Evolutionary conservation across 1,284 basidiomycete species (phyloP).

Genomic region (Ustilago cynodontis): DNA sequence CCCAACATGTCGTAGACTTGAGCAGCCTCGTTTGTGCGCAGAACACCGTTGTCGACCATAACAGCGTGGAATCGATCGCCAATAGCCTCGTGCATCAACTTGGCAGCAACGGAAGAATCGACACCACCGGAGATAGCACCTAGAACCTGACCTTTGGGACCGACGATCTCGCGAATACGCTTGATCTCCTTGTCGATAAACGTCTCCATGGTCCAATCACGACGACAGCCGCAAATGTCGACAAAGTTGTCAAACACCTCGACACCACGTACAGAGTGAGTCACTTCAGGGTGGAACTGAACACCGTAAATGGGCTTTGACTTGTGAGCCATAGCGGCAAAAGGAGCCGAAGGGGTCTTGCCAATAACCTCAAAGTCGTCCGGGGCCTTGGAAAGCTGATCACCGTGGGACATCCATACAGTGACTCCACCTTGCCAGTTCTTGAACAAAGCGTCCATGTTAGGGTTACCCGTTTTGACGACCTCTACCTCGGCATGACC

Average conservation of each 20-base stretch:
- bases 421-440: slow-evolving; percentile 82
- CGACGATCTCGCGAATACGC: slow-evolving; percentile 94
- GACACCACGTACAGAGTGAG: slow-evolving; percentile 89
- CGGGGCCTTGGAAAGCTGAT: slow-evolving; percentile 87
- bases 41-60: slow-evolving; percentile 99
- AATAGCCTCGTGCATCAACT: slow-evolving; percentile 99
- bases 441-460: slow-evolving; percentile 81
- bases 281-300: slow-evolving; percentile 99
- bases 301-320: slow-evolving; percentile 93
- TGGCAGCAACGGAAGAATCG: slow-evolving; percentile 97
- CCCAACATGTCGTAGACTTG: slow-evolving; percentile 97
- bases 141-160: slow-evolving; percentile 93
- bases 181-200: slow-evolving; percentile 98
- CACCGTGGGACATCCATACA: slow-evolving; percentile 99
- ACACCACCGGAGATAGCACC: slow-evolving; percentile 98
- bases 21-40: slow-evolving; percentile 88
- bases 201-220: slow-evolving; percentile 98
- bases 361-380: slow-evolving; percentile 89
- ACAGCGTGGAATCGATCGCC: slow-evolving; percentile 97
- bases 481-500: slow-evolving; percentile 88
- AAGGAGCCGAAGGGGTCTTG: slow-evolving; percentile 87
- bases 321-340: slow-evolving; percentile 91
- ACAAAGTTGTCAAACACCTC: slow-evolving; percentile 92
- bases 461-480: slow-evolving; percentile 76
- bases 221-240: slow-evolving; percentile 81